Percentiles rank a stretch among this genome's conserved stretches.
phyloP scores from a whole-genome alignment of 495 filamentous ascomycete species.

The Tuber indicum region DNA sequence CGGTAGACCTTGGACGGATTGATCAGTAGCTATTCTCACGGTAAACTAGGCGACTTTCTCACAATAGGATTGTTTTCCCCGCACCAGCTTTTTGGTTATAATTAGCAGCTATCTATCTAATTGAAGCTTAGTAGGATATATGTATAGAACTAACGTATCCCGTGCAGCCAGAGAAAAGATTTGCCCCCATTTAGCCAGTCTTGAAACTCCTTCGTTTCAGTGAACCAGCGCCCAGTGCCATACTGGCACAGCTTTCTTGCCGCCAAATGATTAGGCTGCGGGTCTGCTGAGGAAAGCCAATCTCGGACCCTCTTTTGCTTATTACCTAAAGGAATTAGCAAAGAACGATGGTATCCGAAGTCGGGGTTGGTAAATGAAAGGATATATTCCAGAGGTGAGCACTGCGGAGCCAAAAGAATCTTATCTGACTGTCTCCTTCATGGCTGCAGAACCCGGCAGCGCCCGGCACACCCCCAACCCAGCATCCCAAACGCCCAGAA shows the following conservation, averaged over 20 bases:
- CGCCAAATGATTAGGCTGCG: slow-evolving; percentile 11
- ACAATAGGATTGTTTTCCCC: slow-evolving; percentile 42
- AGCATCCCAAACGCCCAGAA: neutral
- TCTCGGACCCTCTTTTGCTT: neutral
- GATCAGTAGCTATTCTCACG: neutral
- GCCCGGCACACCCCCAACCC: neutral
- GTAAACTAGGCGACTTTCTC: slow-evolving; percentile 10
- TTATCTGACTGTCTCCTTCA: too few species aligned
- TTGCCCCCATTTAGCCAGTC: slow-evolving; percentile 11
- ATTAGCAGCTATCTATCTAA: slow-evolving; percentile 16
- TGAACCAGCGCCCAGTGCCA: slow-evolving; percentile 25
- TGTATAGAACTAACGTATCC: slow-evolving; percentile 18
- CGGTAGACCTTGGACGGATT: slow-evolving; percentile 5
- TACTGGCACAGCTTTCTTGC: slow-evolving; percentile 13
- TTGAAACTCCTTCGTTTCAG: neutral
- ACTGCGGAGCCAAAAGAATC: neutral
- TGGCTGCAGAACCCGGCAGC: too few species aligned
- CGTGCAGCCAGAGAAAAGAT: slow-evolving; percentile 22
- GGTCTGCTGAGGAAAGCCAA: slow-evolving; percentile 10
- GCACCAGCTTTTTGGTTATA: slow-evolving; percentile 29
- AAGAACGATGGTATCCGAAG: neutral
- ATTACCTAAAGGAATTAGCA: neutral
- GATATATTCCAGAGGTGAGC: neutral
- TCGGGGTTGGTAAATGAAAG: too few species aligned
- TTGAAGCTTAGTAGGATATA: neutral